Evolutionary conservation across 2,329 filamentous ascomycete genomes (phyloP).

Genomic region (Calonectria multiphialidica): DNA sequence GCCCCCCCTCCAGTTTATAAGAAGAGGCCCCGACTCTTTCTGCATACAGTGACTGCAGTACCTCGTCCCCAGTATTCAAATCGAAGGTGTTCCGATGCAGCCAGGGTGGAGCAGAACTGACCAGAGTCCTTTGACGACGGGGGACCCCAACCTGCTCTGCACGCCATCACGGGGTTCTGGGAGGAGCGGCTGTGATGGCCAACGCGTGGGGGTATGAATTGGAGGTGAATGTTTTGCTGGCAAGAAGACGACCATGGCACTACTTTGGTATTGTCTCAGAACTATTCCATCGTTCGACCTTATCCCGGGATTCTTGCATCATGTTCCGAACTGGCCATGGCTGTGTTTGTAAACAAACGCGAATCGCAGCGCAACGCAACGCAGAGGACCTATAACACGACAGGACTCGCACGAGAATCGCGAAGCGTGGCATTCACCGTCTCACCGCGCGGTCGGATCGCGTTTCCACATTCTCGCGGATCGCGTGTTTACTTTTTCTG

Average conservation of each 20-base stretch:
- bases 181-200: background rate
- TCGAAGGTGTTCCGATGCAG: background rate
- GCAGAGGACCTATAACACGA: background rate
- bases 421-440: background rate
- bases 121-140: constrained; percentile 1
- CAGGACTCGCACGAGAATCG: background rate
- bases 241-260: background rate
- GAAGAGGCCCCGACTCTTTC: background rate
- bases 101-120: constrained; percentile 1
- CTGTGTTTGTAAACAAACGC: constrained; percentile 14
- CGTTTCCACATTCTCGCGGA: constrained; percentile 10
- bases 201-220: background rate
- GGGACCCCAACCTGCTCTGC: constrained; percentile 14
- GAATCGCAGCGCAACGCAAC: no score
- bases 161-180: constrained; percentile 13
- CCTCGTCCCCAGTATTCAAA: background rate
- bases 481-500: constrained; percentile 17
- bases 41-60: constrained; percentile 6
- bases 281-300: background rate
- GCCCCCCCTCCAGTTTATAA: background rate
- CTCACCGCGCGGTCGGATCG: background rate
- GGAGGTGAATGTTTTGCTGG: background rate
- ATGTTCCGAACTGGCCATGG: background rate
- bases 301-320: background rate
- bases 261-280: background rate